These are phyloP conservation scores for Ophiostoma perfectum DNA, from an alignment of 2,329 filamentous ascomycete genomes.

Conservation along the genomic window DNA sequence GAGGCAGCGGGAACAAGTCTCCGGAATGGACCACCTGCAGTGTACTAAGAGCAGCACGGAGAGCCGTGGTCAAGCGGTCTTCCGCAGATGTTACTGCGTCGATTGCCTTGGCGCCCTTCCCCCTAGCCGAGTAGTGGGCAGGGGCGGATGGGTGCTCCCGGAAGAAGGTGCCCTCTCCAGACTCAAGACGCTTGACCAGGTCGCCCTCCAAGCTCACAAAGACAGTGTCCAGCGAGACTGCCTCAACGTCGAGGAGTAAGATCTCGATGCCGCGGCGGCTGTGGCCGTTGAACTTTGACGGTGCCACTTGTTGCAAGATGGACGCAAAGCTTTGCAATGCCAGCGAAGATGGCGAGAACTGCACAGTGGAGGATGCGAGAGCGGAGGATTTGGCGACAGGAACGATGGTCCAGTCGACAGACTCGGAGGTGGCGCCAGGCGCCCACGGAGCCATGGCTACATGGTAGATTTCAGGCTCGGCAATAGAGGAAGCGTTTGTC, in stretches of 20 bases:
- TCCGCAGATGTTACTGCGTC: slow-evolving; percentile 35
- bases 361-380: slow-evolving; percentile 69
- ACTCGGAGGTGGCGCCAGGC: slow-evolving; percentile 52
- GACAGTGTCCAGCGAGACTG: slow-evolving; percentile 74
- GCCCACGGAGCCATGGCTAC: slow-evolving; percentile 71
- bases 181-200: slow-evolving; percentile 70
- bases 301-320: slow-evolving; percentile 64
- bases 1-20: slow-evolving; percentile 69
- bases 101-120: slow-evolving; percentile 13
- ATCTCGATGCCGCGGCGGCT: slow-evolving; percentile 78
- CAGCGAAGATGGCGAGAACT: slow-evolving; percentile 67
- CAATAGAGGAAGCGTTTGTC: slow-evolving; percentile 13
- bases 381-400: slow-evolving; percentile 62
- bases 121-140: background rate
- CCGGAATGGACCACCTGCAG: slow-evolving; percentile 76
- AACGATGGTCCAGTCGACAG: slow-evolving; percentile 76
- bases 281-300: slow-evolving; percentile 67
- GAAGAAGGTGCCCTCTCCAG: slow-evolving; percentile 77
- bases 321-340: slow-evolving; percentile 76
- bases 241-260: slow-evolving; percentile 71
- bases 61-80: slow-evolving; percentile 56
- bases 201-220: slow-evolving; percentile 83
- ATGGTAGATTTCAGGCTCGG: slow-evolving; percentile 46
- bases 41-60: slow-evolving; percentile 68
- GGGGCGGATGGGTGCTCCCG: slow-evolving; percentile 49